Evolutionary conservation across 441 rosid genomes (phyloP).

Genomic region (Populus hybrid): DNA sequence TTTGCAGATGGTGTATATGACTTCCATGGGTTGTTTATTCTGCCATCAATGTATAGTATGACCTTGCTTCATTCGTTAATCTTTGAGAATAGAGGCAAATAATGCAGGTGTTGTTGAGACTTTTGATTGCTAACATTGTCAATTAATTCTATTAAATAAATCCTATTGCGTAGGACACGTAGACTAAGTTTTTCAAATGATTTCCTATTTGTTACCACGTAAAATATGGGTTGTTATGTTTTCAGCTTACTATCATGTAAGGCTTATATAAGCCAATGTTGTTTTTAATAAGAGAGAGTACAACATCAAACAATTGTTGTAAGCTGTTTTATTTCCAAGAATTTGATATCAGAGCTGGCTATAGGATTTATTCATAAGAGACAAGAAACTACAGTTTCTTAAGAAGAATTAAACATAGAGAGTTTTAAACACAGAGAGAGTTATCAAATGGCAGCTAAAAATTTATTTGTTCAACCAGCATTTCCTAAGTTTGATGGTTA

Average conservation of each 20-base stretch:
- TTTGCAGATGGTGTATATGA: too few species aligned
- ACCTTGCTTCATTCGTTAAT: too few species aligned
- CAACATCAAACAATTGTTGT: too few species aligned
- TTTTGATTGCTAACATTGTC: not conserved
- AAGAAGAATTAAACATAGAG: not conserved
- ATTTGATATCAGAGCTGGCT: too few species aligned
- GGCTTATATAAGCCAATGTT: not conserved
- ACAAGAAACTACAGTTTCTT: not conserved
- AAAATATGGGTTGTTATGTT: not conserved
- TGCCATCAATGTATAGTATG: too few species aligned
- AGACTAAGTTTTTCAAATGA: too few species aligned
- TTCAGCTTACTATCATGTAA: too few species aligned
- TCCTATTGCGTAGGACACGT: not conserved
- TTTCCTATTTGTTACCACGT: not conserved
- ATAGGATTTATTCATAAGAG: too few species aligned
- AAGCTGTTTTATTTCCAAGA: too few species aligned
- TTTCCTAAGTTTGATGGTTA: conserved; percentile 4
- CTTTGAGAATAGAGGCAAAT: too few species aligned
- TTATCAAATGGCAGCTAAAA: not conserved
- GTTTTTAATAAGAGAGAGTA: too few species aligned
- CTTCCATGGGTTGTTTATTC: too few species aligned
- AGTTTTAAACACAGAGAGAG: not conserved
- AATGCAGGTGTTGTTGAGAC: not conserved
- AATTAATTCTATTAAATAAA: not conserved
- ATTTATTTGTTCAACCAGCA: not conserved